Base-by-base conservation (phyloP, 352 stramenopile genomes). In the Phytopythium kandeliae region DNA sequence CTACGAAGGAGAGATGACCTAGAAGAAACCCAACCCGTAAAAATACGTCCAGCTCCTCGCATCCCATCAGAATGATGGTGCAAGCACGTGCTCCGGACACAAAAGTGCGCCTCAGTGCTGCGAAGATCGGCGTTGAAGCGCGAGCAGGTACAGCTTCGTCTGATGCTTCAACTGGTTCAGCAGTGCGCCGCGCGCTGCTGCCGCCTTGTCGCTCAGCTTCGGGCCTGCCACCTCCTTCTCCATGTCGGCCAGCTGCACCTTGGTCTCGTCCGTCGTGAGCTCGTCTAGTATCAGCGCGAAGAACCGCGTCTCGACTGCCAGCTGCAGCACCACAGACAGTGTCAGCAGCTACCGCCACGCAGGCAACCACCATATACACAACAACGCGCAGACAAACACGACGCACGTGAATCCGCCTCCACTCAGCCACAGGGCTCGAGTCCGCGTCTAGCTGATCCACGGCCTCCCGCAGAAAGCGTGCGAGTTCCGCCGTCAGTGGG, bases 91-190 rank as follows among this genome's bases (percentile, higher is more conserved):
- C 38, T 24, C 16, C 1, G 4, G 35, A 24, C 17, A 7, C 17
- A 2, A 24, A 24, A 41, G 17, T 5, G 13, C 3, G 34, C 34
- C 34, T 12, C 46, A 33, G 3, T 50, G 8, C n/a, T 11, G 42
- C 17, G 12, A n/a, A n/a, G 30, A 25, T 49, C 48, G 58, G 30
- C 60, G 65, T 54, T 68, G 62, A 72, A 87, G 67, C 44, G 76
- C 68, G 24, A 93, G 67, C 17, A 85, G 61, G 53, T 94, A 92
- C 38, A 91, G 56, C 57, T 90, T 88, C 54, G 70, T 90, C 53
- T 90, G 76, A 44, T 85, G 73, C 64, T 92, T 87, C 62, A 92
- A 70, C 65, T 92, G 76, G 40, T 71, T 75, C 30, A 88, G 54
- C 41, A 92, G 67, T 48, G 67, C 63, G 28, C 73, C 48, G 25